Evolutionary conservation across 2,329 filamentous ascomycete genomes (phyloP), one percentile per base, ranked within the genome.

Genomic region (Paraconiothyrium brasiliense): DNA sequence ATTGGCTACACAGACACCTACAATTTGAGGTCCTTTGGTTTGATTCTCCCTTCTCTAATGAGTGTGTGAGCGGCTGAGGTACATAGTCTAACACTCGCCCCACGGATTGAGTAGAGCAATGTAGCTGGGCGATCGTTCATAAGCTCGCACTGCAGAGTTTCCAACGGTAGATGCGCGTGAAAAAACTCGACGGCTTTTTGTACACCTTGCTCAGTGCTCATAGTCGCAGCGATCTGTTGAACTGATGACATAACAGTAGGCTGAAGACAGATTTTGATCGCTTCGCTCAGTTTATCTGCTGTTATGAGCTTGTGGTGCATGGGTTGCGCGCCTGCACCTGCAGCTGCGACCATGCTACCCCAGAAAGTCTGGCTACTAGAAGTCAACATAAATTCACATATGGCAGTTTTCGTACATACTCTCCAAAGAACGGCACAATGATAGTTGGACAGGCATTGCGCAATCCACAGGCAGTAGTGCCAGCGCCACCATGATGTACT

Each of bases 401-500:
- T 10, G 37, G 39, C 4, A 24, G 22, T 27, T 0, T 14, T 27
- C 20, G 39, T 41, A 20, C 59, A 41, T 58, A 66, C 63, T 86
- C 84, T 57, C 84, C 84, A 62, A 86, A 86, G 63, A 86, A 87
- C 0, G 85, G 85, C 0, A 87, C 81, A 34, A 87, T 79, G 0
- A 81, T 70, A 0, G 85, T 87, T 0, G 86, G 85, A 16, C 78
- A 72, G 0, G 81, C 85, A 59, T 83, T 80, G 6, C 76, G 70
- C 4, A 87, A 76, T 2, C 85, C 85, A 47, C 81, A 83, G 1
- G 85, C 84, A 9, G 85, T 87, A 0, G 84, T 87, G 6, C 86
- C 85, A 13, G 85, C 85, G 11, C 86, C 86, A n/a, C 86, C 85
- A 58, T 88, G 85, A 63, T 88, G 86, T 0, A 87, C 79, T 0